phyloP scores from a whole-genome alignment of 306 rosid genomes.

The Lablab purpureus region DNA sequence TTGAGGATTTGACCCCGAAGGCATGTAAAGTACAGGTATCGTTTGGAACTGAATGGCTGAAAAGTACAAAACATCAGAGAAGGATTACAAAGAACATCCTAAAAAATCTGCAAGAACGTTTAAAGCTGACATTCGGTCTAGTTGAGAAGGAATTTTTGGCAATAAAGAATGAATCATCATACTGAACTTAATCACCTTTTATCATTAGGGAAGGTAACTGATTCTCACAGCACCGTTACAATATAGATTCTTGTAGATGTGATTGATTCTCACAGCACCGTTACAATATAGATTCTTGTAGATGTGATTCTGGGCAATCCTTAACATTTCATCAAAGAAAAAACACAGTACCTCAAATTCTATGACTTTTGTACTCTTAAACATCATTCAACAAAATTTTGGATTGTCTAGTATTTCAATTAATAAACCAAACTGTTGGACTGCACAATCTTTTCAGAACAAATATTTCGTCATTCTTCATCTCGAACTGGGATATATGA shows the following conservation, averaged over 20 bases:
- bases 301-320: not conserved
- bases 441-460: slow-evolving; percentile 17
- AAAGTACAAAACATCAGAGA: slow-evolving; percentile 80
- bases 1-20: slow-evolving; percentile 68
- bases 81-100: slow-evolving; percentile 77
- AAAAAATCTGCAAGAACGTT: slow-evolving; percentile 64
- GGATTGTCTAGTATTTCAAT: not conserved
- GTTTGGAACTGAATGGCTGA: slow-evolving; percentile 92
- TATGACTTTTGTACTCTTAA: not conserved
- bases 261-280: slow-evolving; percentile 24
- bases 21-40: slow-evolving; percentile 68
- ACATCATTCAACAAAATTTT: not conserved
- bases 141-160: slow-evolving; percentile 75
- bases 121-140: slow-evolving; percentile 56
- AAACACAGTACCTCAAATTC: not conserved
- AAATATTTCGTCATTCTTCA: slow-evolving; percentile 35
- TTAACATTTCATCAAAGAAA: not conserved
- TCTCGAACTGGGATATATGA: slow-evolving; percentile 31
- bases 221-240: slow-evolving; percentile 20
- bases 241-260: slow-evolving; percentile 13
- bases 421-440: not conserved
- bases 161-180: slow-evolving; percentile 43
- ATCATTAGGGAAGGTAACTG: slow-evolving; percentile 38
- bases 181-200: slow-evolving; percentile 45
- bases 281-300: slow-evolving; percentile 8